Evolutionary conservation across 2,329 filamentous ascomycete species (phyloP).

Genomic region (Lecanicillium sp.): DNA sequence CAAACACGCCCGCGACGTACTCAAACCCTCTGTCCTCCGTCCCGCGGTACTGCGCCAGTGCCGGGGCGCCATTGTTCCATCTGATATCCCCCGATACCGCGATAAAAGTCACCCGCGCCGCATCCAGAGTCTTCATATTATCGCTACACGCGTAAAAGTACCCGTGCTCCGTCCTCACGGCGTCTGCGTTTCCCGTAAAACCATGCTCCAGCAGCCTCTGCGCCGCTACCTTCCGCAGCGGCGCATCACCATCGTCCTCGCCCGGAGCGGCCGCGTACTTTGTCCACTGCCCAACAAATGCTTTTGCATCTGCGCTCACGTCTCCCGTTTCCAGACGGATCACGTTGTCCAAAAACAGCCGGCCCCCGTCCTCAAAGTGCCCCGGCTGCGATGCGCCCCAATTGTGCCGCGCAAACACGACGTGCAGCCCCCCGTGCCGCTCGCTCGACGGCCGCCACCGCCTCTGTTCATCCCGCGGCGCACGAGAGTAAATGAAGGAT

Average conservation of each 20-base stretch:
- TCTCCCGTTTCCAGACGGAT: not conserved
- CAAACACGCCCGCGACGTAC: not conserved
- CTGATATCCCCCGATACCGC: not conserved
- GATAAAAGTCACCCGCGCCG: not conserved
- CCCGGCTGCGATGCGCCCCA: not conserved
- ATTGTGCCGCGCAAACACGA: not conserved
- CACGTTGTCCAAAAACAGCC: not conserved
- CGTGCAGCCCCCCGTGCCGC: not conserved
- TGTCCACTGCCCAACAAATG: not conserved
- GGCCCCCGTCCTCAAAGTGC: not conserved
- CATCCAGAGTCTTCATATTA: not conserved
- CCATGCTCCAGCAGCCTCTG: not conserved
- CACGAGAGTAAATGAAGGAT: not conserved
- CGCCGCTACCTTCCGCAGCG: not conserved
- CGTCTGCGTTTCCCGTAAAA: not conserved
- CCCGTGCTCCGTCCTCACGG: not conserved
- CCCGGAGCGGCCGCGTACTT: no score
- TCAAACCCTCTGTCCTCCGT: not conserved
- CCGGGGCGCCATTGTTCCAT: not conserved
- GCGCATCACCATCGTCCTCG: not conserved
- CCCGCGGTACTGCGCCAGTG: not conserved
- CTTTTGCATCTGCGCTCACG: not conserved
- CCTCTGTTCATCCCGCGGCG: not conserved
- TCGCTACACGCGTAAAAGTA: not conserved
- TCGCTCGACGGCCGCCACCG: not conserved